Percentiles rank a stretch among this genome's conserved stretches.
Evolutionary conservation across 306 rosid species (phyloP).

Genomic region (Vicia sativa): DNA sequence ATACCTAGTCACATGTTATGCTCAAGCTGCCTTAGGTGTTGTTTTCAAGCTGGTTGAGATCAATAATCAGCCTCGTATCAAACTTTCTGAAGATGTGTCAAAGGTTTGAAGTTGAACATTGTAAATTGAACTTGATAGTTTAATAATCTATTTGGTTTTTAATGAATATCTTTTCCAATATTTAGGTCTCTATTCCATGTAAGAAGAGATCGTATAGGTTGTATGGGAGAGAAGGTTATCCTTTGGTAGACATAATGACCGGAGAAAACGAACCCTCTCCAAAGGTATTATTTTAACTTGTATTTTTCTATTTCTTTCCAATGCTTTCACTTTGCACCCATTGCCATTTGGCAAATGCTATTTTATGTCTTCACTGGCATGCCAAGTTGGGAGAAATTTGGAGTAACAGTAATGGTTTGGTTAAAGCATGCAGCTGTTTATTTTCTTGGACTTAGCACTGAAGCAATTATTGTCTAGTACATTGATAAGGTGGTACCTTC

Average conservation of each 20-base stretch:
- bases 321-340: neutral
- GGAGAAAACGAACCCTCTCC: conserved; percentile 96
- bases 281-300: conserved; percentile 58
- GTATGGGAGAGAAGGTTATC: conserved; percentile 95
- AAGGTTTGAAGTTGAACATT: conserved; percentile 70
- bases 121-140: conserved; percentile 31
- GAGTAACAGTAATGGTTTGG: neutral
- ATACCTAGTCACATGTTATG: conserved; percentile 89
- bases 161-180: conserved; percentile 29
- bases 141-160: conserved; percentile 18
- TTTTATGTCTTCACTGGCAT: conserved; percentile 26
- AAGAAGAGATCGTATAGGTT: conserved; percentile 81
- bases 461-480: conserved; percentile 10
- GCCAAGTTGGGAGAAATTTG: conserved; percentile 5
- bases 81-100: conserved; percentile 97
- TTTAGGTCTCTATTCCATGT: conserved; percentile 96
- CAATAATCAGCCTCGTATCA: conserved; percentile 92
- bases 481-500: conserved; percentile 17
- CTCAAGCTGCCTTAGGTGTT: conserved; percentile 98
- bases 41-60: conserved; percentile 99
- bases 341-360: conserved; percentile 12
- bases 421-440: conserved; percentile 5
- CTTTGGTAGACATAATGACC: conserved; percentile 90
- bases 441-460: conserved; percentile 5
- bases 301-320: neutral